These are phyloP conservation scores for Plectosphaerella plurivora DNA, from an alignment of 2,329 filamentous ascomycete species.

Conservation along the genomic window DNA sequence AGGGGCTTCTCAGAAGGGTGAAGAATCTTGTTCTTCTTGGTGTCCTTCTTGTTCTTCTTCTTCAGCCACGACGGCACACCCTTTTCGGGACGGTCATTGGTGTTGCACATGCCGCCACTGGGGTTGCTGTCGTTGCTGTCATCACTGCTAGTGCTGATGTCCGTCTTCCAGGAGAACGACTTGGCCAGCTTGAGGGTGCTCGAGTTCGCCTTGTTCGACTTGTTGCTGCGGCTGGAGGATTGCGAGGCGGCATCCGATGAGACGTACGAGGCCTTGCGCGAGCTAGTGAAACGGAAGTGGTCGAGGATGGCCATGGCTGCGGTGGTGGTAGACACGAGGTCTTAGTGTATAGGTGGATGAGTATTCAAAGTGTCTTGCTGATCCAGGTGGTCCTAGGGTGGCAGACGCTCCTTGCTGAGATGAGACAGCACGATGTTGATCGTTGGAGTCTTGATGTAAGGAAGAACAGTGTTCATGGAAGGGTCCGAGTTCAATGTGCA, in stretches of 20 bases:
- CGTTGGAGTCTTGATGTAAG: not conserved
- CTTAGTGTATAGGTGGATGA: not conserved
- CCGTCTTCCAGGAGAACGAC: slow-evolving; percentile 13
- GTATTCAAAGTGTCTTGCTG: not conserved
- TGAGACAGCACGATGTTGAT: not conserved
- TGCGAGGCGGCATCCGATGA: slow-evolving; percentile 20
- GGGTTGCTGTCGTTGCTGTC: slow-evolving; percentile 15
- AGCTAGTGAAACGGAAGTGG: slow-evolving; percentile 30
- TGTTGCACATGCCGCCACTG: not conserved
- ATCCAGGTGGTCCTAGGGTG: not conserved
- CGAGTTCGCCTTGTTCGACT: slow-evolving; percentile 11
- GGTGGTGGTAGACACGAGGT: not conserved
- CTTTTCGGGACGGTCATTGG: slow-evolving; percentile 3
- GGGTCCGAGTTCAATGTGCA: not conserved
- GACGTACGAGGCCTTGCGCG: slow-evolving; percentile 30
- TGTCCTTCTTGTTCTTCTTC: slow-evolving; percentile 19
- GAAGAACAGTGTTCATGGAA: not conserved
- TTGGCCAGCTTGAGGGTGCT: slow-evolving; percentile 12
- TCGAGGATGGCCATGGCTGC: slow-evolving; percentile 36
- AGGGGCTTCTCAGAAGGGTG: slow-evolving; percentile 39
- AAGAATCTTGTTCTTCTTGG: slow-evolving; percentile 19
- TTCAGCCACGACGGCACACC: slow-evolving; percentile 6
- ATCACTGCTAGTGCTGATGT: slow-evolving; percentile 17
- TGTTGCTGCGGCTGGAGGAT: slow-evolving; percentile 18
- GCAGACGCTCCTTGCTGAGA: not conserved